Evolutionary conservation across 106 monocot genomes (phyloP), one percentile per base, ranked within the genome.

Genomic region (Allium sativum): DNA sequence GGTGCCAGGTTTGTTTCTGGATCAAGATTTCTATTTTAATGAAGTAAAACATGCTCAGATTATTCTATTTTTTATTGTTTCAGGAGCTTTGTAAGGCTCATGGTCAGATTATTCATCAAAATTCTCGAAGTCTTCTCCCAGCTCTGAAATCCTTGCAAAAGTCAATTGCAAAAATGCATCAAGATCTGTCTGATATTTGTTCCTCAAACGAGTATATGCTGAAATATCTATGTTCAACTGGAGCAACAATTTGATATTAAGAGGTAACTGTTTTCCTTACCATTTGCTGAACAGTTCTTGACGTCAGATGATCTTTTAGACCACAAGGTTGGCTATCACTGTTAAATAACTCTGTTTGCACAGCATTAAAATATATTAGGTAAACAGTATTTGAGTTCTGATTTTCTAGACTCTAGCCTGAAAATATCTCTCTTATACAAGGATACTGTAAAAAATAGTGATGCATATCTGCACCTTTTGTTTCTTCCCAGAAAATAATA

Each of bases 1-100:
- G 96, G 96, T 82, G 82, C 64, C 96, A 91, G 96, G 96, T 96
- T 20, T 59, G 61, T 18, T 21, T 45, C 50, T 61, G 47, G 44
- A 42, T 62, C 31, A 15, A 50, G 44, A 16, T 45, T 40, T 12
- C 42, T 17, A 12, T 18, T 44, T 15, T 15, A 45, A 8, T 61
- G 59, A 12, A 64, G 46, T 16, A 40, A 50, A 58, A 56, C 17
- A 68, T 22, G n/a, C 10, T 48, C 42, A n/a, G 20, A 22, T 53
- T 54, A 14, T 70, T 65, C 17, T 21, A 55, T 13, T 54, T 6
- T 59, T 19, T 1, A 22, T 69, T 59, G 1, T 61, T 79, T 21
- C 80, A 96, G 96, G 91, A 96, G 19, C 76, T 96, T 44, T 96
- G 84, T 56, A 91, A 87, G 61, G 41, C 65, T 65, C 96, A 96